These are phyloP conservation scores for Mikania micrantha DNA, from an alignment of 129 eudicot species.

Conservation along the genomic window DNA sequence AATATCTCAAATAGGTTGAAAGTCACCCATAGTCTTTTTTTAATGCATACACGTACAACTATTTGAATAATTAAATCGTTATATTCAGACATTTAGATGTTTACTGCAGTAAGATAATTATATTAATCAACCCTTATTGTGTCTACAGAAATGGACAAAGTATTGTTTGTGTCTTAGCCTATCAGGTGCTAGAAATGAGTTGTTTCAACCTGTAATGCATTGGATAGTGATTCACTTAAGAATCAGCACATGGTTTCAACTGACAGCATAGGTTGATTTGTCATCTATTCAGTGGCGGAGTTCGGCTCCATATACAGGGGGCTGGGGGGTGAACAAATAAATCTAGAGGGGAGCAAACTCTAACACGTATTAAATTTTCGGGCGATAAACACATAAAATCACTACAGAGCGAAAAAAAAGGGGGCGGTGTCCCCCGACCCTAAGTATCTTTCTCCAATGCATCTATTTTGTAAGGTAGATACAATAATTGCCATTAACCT, in stretches of 20 bases:
- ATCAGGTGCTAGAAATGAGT: not conserved
- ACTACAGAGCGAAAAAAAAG: too few relatives aligned
- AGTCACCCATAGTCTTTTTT: not conserved
- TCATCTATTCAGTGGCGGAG: too few relatives aligned
- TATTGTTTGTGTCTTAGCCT: not conserved
- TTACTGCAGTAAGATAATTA: not conserved
- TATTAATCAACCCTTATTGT: not conserved
- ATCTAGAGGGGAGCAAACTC: too few relatives aligned
- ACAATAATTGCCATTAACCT: not conserved
- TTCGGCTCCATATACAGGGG: too few relatives aligned
- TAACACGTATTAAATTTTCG: too few relatives aligned
- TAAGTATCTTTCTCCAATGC: too few relatives aligned
- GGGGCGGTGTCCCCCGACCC: too few relatives aligned
- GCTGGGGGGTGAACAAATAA: too few relatives aligned
- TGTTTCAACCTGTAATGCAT: not conserved
- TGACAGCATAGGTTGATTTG: not conserved
- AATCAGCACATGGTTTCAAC: not conserved
- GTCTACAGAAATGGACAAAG: not conserved
- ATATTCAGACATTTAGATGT: not conserved
- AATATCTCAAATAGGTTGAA: not conserved
- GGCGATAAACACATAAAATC: too few relatives aligned
- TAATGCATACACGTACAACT: not conserved
- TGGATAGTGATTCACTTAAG: not conserved
- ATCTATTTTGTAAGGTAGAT: not conserved
- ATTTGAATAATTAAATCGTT: not conserved